phyloP scores from a whole-genome alignment of 192 early-diverging fungal genomes.

The Rhizoclosmatium globosum region DNA sequence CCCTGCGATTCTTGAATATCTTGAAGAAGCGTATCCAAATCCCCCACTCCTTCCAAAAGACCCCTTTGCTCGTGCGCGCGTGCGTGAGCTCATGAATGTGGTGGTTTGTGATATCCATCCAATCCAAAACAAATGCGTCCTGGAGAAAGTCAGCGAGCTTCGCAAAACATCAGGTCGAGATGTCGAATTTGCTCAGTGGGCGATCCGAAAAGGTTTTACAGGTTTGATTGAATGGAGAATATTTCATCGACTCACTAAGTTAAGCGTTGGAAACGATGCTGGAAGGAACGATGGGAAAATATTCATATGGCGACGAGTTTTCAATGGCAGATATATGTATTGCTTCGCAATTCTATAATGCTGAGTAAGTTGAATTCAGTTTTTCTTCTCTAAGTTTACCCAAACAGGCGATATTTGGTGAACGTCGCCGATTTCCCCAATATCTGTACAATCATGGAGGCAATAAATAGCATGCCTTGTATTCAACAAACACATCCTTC shows the following conservation, averaged over 20 bases:
- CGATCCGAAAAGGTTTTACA: slow-evolving; percentile 3
- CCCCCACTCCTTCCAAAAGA: slow-evolving; percentile 2
- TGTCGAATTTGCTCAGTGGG: slow-evolving; percentile 11
- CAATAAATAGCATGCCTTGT: background rate
- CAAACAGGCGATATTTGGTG: background rate
- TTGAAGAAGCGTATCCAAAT: slow-evolving; percentile 12
- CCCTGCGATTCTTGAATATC: slow-evolving; percentile 11
- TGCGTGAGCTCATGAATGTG: slow-evolving; percentile 2
- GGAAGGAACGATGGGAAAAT: background rate
- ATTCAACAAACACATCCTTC: slow-evolving; percentile 12
- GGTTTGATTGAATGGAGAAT: background rate
- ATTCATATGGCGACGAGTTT: slow-evolving; percentile 9
- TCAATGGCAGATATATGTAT: slow-evolving; percentile 14
- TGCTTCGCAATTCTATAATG: slow-evolving; percentile 15
- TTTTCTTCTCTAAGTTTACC: background rate
- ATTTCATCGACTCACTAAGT: background rate
- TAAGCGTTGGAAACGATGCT: slow-evolving; percentile 19
- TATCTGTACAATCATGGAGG: background rate
- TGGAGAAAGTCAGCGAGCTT: slow-evolving; percentile 2
- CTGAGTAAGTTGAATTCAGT: background rate
- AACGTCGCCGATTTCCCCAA: slow-evolving; percentile 10
- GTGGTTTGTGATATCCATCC: slow-evolving; percentile 19
- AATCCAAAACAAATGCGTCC: slow-evolving; percentile 1
- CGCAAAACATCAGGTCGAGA: background rate
- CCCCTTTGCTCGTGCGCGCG: slow-evolving; percentile 7